These are phyloP conservation scores for Ophiocordyceps camponoti-saundersi DNA, from an alignment of 2,329 filamentous ascomycete species.

Conservation along the genomic window DNA sequence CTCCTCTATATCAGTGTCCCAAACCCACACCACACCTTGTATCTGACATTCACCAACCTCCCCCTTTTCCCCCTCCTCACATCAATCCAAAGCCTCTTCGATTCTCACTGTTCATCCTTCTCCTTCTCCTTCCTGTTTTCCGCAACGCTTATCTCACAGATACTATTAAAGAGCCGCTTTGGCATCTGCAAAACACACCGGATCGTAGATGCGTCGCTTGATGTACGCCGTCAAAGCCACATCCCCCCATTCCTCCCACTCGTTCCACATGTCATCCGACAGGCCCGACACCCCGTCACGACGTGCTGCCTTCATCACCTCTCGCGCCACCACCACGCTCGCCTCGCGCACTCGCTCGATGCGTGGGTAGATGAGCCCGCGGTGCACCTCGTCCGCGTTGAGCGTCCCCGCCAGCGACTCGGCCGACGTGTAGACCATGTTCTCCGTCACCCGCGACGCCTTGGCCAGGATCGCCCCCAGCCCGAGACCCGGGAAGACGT, in stretches of 20 bases:
- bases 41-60: too few species aligned
- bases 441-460: conserved; percentile 70
- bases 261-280: conserved; percentile 50
- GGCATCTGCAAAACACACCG: conserved; percentile 23
- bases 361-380: conserved; percentile 77
- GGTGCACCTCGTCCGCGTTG: conserved; percentile 62
- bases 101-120: neutral
- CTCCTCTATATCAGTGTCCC: too few species aligned
- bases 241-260: conserved; percentile 58
- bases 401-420: conserved; percentile 64
- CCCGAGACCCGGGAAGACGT: conserved; percentile 93
- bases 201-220: conserved; percentile 43
- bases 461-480: conserved; percentile 87
- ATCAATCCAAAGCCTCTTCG: neutral
- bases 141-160: too few species aligned
- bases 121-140: neutral
- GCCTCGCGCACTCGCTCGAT: conserved; percentile 87
- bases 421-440: conserved; percentile 94
- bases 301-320: conserved; percentile 86
- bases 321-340: conserved; percentile 67
- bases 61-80: too few species aligned
- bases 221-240: conserved; percentile 43
- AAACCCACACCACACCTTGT: too few species aligned
- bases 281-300: conserved; percentile 59
- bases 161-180: conserved; percentile 14